These are phyloP conservation scores for Hypoxylon sp. DNA, from an alignment of 2,329 filamentous ascomycete species.

Conservation along the genomic window DNA sequence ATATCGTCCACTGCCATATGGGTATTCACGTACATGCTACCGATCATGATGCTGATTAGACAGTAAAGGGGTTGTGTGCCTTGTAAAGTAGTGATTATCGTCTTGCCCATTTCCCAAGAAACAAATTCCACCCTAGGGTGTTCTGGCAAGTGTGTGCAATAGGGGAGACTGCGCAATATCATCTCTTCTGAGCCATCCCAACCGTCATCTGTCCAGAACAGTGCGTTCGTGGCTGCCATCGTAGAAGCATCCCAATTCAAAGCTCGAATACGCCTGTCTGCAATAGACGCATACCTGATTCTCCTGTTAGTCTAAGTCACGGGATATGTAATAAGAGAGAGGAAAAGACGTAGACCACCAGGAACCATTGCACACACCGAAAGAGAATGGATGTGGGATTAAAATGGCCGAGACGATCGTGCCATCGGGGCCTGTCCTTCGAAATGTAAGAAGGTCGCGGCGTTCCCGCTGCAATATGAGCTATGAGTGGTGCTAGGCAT, in stretches of 20 bases:
- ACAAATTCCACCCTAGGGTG: constrained; percentile 19
- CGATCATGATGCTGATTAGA: constrained; percentile 7
- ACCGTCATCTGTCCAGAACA: constrained; percentile 52
- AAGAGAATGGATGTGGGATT: constrained; percentile 56
- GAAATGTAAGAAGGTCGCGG: constrained; percentile 19
- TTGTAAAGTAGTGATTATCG: constrained; percentile 37
- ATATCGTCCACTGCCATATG: constrained; percentile 27
- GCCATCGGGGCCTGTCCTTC: constrained; percentile 43
- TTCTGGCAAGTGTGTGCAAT: constrained; percentile 39
- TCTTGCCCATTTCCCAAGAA: constrained; percentile 34
- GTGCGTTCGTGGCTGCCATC: constrained; percentile 52
- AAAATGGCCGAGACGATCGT: constrained; percentile 49
- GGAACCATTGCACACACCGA: constrained; percentile 45
- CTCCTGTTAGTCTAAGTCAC: neutral
- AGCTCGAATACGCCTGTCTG: constrained; percentile 51
- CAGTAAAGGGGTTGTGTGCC: constrained; percentile 10
- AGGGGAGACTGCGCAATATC: constrained; percentile 26
- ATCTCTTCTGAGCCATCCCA: constrained; percentile 54
- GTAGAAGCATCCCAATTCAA: constrained; percentile 46
- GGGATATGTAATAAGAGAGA: neutral
- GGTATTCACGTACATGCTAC: constrained; percentile 4
- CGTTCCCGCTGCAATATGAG: constrained; percentile 23
- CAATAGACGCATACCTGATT: constrained; percentile 46
- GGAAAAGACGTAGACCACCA: neutral
- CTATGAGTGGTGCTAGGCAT: constrained; percentile 32